Percentiles rank a stretch among this genome's conserved stretches.
Conservation (phyloP, 2,329 filamentous ascomycete species). For the Penicillium rolfsii region DNA sequence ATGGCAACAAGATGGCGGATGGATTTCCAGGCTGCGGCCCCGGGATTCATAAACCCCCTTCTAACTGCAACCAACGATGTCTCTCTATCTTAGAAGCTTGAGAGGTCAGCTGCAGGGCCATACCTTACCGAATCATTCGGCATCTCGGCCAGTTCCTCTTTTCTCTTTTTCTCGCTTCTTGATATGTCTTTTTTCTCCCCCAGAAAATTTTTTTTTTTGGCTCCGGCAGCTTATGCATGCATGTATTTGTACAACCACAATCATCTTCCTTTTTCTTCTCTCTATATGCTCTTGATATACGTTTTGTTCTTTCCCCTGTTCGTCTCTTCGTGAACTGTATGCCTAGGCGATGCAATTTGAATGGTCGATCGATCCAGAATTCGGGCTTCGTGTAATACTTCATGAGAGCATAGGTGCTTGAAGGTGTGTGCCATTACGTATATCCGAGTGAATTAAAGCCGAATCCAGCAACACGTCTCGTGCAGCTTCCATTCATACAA, state of each 20-base stretch:
- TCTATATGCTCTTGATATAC: slow-evolving; percentile 14
- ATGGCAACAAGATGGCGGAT: neutral
- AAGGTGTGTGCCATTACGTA: neutral
- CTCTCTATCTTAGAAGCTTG: neutral
- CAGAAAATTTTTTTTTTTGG: slow-evolving; percentile 23
- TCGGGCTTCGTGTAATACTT: neutral
- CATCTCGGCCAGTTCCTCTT: neutral
- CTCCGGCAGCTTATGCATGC: slow-evolving; percentile 41
- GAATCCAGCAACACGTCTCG: neutral
- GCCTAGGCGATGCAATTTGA: slow-evolving; percentile 37
- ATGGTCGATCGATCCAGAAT: slow-evolving; percentile 14
- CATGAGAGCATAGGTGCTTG: neutral
- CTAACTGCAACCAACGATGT: neutral
- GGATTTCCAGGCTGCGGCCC: neutral
- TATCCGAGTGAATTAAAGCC: neutral
- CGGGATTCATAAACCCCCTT: neutral
- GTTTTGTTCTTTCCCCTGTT: slow-evolving; percentile 20
- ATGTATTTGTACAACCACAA: slow-evolving; percentile 43
- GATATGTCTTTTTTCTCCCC: slow-evolving; percentile 28
- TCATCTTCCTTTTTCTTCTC: slow-evolving; percentile 28
- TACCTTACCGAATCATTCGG: neutral
- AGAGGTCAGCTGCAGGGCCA: neutral
- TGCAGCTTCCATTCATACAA: neutral
- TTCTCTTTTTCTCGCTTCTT: slow-evolving; percentile 28
- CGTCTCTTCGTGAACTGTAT: slow-evolving; percentile 26